phyloP scores from a whole-genome alignment of 352 stramenopile species.

The Phytopythium ostracodes region DNA sequence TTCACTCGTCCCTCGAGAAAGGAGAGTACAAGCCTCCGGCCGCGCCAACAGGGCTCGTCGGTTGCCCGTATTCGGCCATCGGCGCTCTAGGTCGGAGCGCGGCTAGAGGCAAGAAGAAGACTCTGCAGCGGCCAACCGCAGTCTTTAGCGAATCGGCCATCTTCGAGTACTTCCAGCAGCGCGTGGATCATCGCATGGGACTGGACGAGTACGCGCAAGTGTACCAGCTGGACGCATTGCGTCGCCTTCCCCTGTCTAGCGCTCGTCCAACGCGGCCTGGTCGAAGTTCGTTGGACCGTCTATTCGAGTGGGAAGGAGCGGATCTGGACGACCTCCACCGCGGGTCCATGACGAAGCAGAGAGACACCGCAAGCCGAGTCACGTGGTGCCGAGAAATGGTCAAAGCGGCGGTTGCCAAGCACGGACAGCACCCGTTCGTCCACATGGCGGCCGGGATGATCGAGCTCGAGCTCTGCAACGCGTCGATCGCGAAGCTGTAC shows the following conservation, averaged over 20 bases:
- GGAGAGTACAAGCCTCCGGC: conserved; percentile 35
- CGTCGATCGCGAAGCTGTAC: conserved; percentile 24
- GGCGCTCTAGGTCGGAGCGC: background rate
- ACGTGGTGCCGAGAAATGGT: conserved; percentile 20
- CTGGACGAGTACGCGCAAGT: conserved; percentile 50
- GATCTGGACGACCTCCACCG: background rate
- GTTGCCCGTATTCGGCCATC: background rate
- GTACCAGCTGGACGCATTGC: conserved; percentile 40
- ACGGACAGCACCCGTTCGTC: conserved; percentile 27
- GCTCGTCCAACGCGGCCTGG: conserved; percentile 1
- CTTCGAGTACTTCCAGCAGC: conserved; percentile 40
- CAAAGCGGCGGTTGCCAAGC: conserved; percentile 12
- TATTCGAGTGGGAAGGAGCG: conserved; percentile 29
- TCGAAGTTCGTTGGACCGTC: background rate
- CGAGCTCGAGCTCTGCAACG: conserved; percentile 46
- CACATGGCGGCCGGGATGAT: conserved; percentile 52
- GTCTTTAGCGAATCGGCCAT: conserved; percentile 33
- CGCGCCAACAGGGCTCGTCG: background rate
- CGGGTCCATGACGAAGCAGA: conserved; percentile 18
- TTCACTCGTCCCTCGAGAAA: conserved; percentile 31
- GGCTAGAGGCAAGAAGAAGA: conserved; percentile 1
- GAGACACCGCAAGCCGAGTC: background rate
- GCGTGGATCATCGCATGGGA: conserved; percentile 15
- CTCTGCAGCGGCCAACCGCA: background rate
- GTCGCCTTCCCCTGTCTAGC: conserved; percentile 21